Percentiles rank a stretch among this genome's conserved stretches.
phyloP scores from a whole-genome alignment of 768 basidiomycete genomes.

The Lyophyllum shimeji region DNA sequence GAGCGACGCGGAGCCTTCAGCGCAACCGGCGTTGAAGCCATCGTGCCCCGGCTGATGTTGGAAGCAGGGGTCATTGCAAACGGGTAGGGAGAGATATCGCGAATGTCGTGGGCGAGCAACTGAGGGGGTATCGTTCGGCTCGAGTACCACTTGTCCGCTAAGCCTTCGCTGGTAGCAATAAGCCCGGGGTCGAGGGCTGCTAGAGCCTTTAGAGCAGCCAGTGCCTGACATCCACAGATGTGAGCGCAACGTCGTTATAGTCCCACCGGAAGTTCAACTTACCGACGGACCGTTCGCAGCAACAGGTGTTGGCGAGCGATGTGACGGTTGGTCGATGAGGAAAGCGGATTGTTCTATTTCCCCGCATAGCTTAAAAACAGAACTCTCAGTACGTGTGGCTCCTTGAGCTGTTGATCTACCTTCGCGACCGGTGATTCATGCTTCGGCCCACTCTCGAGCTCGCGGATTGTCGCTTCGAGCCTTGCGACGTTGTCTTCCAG shows the following conservation, averaged over 20 bases:
- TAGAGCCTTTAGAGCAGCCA: background rate
- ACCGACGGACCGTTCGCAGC: background rate
- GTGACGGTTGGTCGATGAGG: no score
- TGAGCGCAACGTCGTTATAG: background rate
- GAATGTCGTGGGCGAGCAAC: background rate
- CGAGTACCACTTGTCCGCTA: background rate
- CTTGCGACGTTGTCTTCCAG: no score
- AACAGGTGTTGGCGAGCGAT: no score
- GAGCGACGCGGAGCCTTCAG: conserved; percentile 9
- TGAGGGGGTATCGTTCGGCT: background rate
- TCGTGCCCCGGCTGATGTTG: conserved; percentile 1
- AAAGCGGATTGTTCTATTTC: no score
- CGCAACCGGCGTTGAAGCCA: background rate
- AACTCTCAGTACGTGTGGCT: no score
- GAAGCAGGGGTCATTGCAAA: conserved; percentile 1
- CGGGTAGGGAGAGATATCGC: background rate
- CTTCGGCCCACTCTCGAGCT: no score
- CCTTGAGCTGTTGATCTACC: no score
- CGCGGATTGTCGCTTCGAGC: no score
- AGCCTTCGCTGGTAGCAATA: background rate
- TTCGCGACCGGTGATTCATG: no score
- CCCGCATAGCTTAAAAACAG: no score
- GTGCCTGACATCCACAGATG: no score
- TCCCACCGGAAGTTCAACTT: background rate
- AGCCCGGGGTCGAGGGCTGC: background rate